Base-by-base conservation (phyloP, 2,329 filamentous ascomycete genomes). In the Paecilomyces formosus region DNA sequence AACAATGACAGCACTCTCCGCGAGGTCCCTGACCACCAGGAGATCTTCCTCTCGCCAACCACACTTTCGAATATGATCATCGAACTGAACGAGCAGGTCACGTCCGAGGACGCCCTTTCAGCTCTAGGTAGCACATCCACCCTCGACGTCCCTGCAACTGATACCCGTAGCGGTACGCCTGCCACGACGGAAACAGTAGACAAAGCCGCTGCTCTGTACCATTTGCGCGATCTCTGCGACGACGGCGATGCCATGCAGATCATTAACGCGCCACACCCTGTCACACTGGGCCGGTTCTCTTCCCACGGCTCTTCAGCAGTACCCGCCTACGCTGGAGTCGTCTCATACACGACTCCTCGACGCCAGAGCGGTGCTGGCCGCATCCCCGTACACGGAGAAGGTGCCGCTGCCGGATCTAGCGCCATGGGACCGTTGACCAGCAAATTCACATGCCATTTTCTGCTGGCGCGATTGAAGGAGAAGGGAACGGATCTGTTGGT, bases 31-130 rank as follows among this genome's bases (percentile, higher is more conserved):
- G 70, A 75, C 61, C 89, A 95, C 74, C 92, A 97, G 78, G 93
- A 97, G 79, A 88, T 97, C 65, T 96, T 87, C 78, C 87, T 97
- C 68, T 91, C 95, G 71, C 82, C 84, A 63, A 82, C 88, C 62
- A 92, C 91, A 55, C 92, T 92, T 73, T 90, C 90, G 2, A 92
- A 85, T 75, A 86, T 96, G 72, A 92, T 96, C 66, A 83, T 97
- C 74, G 93, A 97, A 68, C 90, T 97, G 68, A 88, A 89, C 57
- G 88, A 97, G 78, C 88, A 89, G 58, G 87, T 96, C 22, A 83
- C 69, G 2, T 56, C 62, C 28, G 62, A 64, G 45, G 65, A 70
- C 24, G 68, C 68, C 6, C 63, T 68, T 28, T 59, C 64, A 57
- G 61, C 60, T 24, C 60, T 64, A 4, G 39, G 39, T 18, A 49